A percentile compares a stretch with the other conserved stretches of the same genome.
phyloP scores from a whole-genome alignment of 2,329 filamentous ascomycete genomes.

The Phaeosphaeria sp. region DNA sequence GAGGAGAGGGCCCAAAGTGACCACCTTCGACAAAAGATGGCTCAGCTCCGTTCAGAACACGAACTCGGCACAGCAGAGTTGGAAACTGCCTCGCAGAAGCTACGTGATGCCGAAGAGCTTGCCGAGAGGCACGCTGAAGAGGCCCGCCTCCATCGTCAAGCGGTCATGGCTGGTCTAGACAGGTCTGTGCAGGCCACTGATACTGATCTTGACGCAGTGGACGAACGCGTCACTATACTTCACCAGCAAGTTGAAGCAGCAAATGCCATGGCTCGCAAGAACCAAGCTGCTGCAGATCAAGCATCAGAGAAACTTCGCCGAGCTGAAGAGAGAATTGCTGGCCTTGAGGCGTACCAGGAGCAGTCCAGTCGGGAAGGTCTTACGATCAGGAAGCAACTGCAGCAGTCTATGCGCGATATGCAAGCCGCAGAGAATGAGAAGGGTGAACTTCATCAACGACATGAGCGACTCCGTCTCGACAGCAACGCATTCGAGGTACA shows the following conservation, averaged over 20 bases:
- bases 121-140: conserved; percentile 87
- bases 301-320: conserved; percentile 88
- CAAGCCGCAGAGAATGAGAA: conserved; percentile 83
- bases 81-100: conserved; percentile 72
- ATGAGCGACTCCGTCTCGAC: conserved; percentile 87
- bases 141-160: conserved; percentile 82
- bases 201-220: conserved; percentile 54
- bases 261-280: conserved; percentile 81
- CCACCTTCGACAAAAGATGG: conserved; percentile 75
- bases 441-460: conserved; percentile 79
- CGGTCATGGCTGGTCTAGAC: conserved; percentile 81
- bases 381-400: conserved; percentile 86
- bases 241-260: conserved; percentile 81
- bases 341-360: conserved; percentile 95
- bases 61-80: conserved; percentile 81
- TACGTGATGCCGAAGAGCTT: conserved; percentile 86
- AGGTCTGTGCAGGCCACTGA: conserved; percentile 68
- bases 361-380: conserved; percentile 94
- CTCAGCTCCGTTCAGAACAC: conserved; percentile 79
- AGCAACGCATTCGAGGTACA: conserved; percentile 93
- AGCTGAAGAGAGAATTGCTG: conserved; percentile 95
- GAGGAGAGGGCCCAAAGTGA: conserved; percentile 82
- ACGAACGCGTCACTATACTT: conserved; percentile 74
- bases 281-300: conserved; percentile 84
- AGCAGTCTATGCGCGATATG: conserved; percentile 80